These are phyloP conservation scores for Zarea fungicola DNA, from an alignment of 2,329 filamentous ascomycete species.

Conservation along the genomic window DNA sequence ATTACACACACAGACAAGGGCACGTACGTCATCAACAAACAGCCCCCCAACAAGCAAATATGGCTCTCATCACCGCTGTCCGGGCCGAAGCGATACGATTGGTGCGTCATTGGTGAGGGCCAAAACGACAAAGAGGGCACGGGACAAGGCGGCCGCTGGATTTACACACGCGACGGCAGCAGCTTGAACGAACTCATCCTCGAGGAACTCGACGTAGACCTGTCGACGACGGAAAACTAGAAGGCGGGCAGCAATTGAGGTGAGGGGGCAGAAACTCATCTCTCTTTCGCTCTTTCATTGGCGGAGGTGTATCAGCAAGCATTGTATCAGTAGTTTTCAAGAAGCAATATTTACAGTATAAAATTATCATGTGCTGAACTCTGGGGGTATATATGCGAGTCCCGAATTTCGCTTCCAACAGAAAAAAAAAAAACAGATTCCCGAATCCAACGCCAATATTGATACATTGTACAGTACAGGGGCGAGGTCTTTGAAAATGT, in stretches of 20 bases:
- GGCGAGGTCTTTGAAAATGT: too few species aligned
- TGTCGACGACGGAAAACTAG: slow-evolving; percentile 33
- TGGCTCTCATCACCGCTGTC: slow-evolving; percentile 91
- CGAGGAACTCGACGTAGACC: slow-evolving; percentile 67
- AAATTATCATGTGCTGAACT: too few species aligned
- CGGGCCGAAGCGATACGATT: slow-evolving; percentile 92
- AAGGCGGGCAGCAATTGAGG: background rate
- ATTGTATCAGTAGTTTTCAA: too few species aligned
- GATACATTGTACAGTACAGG: slow-evolving; percentile 2
- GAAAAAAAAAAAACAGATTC: too few species aligned
- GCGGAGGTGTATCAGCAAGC: background rate
- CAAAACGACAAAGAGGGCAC: slow-evolving; percentile 73
- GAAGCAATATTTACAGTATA: background rate
- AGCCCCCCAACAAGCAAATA: slow-evolving; percentile 95
- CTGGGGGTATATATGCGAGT: too few species aligned
- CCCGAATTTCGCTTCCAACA: too few species aligned
- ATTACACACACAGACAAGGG: slow-evolving; percentile 64
- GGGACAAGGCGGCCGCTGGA: slow-evolving; percentile 70
- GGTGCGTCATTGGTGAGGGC: slow-evolving; percentile 67
- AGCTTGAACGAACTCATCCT: slow-evolving; percentile 67
- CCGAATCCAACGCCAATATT: background rate
- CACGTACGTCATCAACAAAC: slow-evolving; percentile 95
- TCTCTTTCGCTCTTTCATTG: too few species aligned
- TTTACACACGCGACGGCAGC: slow-evolving; percentile 80
- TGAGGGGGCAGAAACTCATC: too few species aligned